Percentiles rank a stretch among this genome's conserved stretches.
phyloP scores from a whole-genome alignment of 495 filamentous ascomycete genomes.

The Hyphodiscus hymeniophilus region DNA sequence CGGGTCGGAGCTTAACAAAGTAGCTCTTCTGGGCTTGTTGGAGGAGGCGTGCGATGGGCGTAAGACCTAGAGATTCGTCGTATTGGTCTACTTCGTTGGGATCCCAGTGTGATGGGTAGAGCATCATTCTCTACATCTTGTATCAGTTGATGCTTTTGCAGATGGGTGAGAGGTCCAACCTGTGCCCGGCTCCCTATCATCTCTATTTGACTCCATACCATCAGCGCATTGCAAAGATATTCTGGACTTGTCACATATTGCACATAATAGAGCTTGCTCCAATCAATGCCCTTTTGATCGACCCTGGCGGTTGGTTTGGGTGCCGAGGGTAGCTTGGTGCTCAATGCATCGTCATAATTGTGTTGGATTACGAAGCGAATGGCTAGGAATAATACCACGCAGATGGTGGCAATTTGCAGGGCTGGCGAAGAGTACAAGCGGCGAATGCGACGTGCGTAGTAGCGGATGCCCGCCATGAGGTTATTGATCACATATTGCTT shows the following conservation, averaged over 20 bases:
- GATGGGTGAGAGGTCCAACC: conserved; percentile 23
- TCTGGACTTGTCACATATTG: conserved; percentile 52
- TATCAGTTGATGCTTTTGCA: background rate
- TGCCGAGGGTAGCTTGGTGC: background rate
- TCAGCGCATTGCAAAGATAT: conserved; percentile 57
- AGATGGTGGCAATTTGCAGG: conserved; percentile 5
- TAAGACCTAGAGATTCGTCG: conserved; percentile 3
- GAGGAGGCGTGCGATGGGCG: conserved; percentile 37
- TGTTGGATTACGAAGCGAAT: conserved; percentile 13
- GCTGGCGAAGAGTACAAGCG: conserved; percentile 4
- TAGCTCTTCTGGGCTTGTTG: conserved; percentile 44
- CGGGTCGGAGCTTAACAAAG: conserved; percentile 42
- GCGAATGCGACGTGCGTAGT: conserved; percentile 7
- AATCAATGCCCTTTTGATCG: conserved; percentile 26
- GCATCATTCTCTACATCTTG: conserved; percentile 24
- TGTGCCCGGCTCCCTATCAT: conserved; percentile 47
- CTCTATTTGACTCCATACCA: conserved; percentile 51
- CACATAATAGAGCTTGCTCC: conserved; percentile 47
- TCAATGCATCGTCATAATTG: conserved; percentile 9
- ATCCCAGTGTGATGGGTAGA: conserved; percentile 50
- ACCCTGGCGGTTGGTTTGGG: conserved; percentile 1
- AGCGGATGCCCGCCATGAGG: conserved; percentile 14
- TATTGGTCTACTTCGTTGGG: conserved; percentile 12
- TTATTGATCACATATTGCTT: background rate
- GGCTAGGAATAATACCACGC: conserved; percentile 3